phyloP scores from a whole-genome alignment of 345 rosid species.

The Citrus unshiu region DNA sequence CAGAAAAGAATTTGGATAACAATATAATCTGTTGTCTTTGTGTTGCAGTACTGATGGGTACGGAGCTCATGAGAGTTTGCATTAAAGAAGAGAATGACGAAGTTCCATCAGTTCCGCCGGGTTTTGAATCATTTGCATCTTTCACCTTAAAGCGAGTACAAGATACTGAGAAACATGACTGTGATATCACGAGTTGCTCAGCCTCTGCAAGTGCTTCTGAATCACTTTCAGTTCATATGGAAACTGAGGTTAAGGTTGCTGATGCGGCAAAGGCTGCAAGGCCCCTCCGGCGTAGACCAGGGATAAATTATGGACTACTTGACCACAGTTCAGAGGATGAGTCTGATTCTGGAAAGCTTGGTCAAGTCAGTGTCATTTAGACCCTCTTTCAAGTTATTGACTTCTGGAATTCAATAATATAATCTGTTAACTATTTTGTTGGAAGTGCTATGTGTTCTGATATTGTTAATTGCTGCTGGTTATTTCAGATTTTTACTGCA shows the following conservation, averaged over 20 bases:
- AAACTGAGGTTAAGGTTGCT: conserved; percentile 31
- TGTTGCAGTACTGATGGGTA: conserved; percentile 61
- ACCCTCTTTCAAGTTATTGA: conserved; percentile 6
- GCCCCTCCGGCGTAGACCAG: conserved; percentile 56
- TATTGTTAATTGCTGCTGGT: conserved; percentile 5
- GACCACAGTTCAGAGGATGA: conserved; percentile 49
- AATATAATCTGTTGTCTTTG: conserved; percentile 15
- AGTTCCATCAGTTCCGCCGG: conserved; percentile 87
- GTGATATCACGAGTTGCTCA: conserved; percentile 31
- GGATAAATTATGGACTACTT: conserved; percentile 51
- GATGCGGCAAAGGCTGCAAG: conserved; percentile 41
- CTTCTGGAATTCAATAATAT: conserved; percentile 8
- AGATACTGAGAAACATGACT: conserved; percentile 36
- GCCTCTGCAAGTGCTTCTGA: conserved; percentile 39
- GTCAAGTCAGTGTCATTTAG: conserved; percentile 40
- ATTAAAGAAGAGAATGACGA: conserved; percentile 87
- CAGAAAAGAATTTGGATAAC: neutral
- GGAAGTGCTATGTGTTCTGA: conserved; percentile 1
- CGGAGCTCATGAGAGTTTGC: conserved; percentile 78
- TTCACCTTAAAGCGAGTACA: conserved; percentile 52
- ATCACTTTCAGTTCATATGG: conserved; percentile 41
- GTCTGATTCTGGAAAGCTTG: conserved; percentile 40
- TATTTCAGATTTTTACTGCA: conserved; percentile 43
- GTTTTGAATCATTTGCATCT: conserved; percentile 85
- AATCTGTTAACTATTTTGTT: neutral